Evolutionary conservation across 495 filamentous ascomycete species (phyloP).

Genomic region (Tuber aestivum): DNA sequence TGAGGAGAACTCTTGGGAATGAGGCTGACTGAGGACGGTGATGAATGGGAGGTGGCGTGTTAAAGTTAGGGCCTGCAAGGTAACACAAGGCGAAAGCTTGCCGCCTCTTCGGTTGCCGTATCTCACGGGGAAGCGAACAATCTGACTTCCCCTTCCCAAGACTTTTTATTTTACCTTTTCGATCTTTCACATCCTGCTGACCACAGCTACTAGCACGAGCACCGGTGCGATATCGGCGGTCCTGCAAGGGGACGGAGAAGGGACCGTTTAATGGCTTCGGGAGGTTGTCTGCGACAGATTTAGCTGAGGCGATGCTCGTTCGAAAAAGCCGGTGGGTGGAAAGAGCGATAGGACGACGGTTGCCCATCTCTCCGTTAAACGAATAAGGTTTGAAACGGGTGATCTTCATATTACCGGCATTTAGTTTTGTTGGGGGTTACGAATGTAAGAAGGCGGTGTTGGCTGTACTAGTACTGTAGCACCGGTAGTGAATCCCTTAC

Average conservation of each 20-base stretch:
- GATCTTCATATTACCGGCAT: constrained; percentile 11
- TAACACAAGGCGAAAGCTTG: constrained; percentile 18
- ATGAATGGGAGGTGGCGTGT: background rate
- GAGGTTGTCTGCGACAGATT: constrained; percentile 16
- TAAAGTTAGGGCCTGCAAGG: background rate
- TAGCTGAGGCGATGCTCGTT: constrained; percentile 25
- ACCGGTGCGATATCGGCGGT: no score
- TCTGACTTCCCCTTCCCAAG: background rate
- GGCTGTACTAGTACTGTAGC: background rate
- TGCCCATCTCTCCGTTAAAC: constrained; percentile 4
- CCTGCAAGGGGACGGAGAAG: background rate
- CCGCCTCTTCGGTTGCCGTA: constrained; percentile 14
- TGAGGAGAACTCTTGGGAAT: background rate
- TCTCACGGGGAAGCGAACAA: no score
- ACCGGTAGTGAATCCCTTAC: background rate
- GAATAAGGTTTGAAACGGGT: constrained; percentile 11
- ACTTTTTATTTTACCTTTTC: background rate
- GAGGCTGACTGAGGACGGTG: constrained; percentile 15
- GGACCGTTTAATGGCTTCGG: constrained; percentile 19
- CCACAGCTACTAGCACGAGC: background rate
- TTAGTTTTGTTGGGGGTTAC: background rate
- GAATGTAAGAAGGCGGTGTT: background rate
- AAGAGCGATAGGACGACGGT: constrained; percentile 6
- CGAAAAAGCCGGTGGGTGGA: constrained; percentile 7
- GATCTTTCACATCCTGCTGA: background rate